A percentile compares a stretch with the other conserved stretches of the same genome.
Evolutionary conservation across 306 rosid species (phyloP).

Genomic region (Lupinus albus): DNA sequence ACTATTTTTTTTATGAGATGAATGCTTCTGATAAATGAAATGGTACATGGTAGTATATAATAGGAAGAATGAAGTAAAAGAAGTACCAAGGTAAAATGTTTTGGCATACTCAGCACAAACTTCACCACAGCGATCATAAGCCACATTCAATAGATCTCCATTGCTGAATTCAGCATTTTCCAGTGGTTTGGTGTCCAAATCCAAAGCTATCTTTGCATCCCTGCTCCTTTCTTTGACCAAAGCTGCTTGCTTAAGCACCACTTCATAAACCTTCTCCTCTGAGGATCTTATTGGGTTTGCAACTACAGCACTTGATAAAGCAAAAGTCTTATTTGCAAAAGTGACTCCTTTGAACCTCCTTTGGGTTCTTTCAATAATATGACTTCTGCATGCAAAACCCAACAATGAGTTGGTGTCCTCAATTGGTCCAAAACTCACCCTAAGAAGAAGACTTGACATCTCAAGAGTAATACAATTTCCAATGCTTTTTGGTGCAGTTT

Average conservation of each 20-base stretch:
- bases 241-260: conserved; percentile 89
- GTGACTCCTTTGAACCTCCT: conserved; percentile 52
- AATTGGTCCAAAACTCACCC: conserved; percentile 67
- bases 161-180: conserved; percentile 51
- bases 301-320: conserved; percentile 52
- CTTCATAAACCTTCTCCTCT: conserved; percentile 87
- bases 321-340: conserved; percentile 31
- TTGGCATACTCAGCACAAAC: too few species aligned
- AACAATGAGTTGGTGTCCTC: conserved; percentile 55
- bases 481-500: neutral
- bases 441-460: conserved; percentile 68
- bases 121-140: too few species aligned
- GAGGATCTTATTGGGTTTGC: conserved; percentile 67
- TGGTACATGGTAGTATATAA: too few species aligned
- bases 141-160: conserved; percentile 10
- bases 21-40: too few species aligned
- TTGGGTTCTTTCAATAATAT: conserved; percentile 19
- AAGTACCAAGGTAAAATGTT: too few species aligned
- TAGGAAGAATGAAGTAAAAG: too few species aligned
- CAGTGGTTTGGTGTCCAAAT: conserved; percentile 39
- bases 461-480: neutral
- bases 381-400: conserved; percentile 32
- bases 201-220: conserved; percentile 37
- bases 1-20: too few species aligned
- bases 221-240: conserved; percentile 54